Evolutionary conservation across 345 rosid genomes (phyloP).

Genomic region (Geranium rotundifolium): DNA sequence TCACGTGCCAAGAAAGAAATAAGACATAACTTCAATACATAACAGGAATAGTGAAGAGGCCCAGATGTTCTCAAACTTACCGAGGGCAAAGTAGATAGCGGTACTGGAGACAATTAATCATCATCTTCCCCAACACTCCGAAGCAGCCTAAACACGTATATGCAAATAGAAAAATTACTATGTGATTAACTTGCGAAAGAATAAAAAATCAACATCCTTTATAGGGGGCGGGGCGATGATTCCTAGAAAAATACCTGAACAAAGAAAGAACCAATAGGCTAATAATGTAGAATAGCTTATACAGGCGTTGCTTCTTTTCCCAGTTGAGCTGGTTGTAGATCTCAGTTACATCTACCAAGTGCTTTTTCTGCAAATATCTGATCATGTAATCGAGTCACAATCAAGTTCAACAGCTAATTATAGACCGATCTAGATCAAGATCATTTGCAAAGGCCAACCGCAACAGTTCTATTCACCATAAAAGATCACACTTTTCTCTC

Average conservation of each 20-base stretch:
- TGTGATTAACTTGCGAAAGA: background rate
- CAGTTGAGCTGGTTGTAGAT: constrained; percentile 34
- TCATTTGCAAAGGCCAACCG: background rate
- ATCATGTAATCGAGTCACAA: background rate
- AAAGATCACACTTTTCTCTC: no score
- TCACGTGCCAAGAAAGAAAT: no score
- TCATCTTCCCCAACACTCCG: background rate
- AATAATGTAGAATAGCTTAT: constrained; percentile 36
- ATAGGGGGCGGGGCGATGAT: no score
- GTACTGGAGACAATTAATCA: background rate
- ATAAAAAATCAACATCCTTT: no score
- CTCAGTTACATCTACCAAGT: constrained; percentile 46
- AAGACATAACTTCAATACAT: no score
- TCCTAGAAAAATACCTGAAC: constrained; percentile 24
- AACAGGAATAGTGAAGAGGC: no score
- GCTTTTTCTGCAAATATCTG: constrained; percentile 28
- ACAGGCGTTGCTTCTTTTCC: constrained; percentile 44
- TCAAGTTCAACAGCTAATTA: background rate
- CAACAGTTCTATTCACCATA: no score
- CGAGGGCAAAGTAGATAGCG: background rate
- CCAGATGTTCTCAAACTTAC: background rate
- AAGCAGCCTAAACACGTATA: background rate
- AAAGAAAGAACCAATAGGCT: constrained; percentile 24
- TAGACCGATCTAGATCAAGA: background rate
- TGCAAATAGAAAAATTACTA: background rate